Evolutionary conservation across 495 filamentous ascomycete genomes (phyloP), one percentile per base, ranked within the genome.

Genomic region (Podospora appendiculata): DNA sequence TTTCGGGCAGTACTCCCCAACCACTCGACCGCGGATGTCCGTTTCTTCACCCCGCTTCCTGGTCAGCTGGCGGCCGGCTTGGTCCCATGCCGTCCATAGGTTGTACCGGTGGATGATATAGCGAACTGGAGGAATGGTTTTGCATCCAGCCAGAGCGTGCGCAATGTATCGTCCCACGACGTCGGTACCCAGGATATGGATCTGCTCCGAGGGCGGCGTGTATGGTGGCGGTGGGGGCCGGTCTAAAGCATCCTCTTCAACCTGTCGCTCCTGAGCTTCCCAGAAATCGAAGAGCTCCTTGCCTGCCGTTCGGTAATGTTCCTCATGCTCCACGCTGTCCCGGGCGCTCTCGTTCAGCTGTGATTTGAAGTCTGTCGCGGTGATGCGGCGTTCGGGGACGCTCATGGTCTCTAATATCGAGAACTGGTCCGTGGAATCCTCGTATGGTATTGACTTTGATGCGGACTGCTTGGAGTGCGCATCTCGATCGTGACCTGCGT

Each of bases 141-240:
- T 53, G 48, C 40, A 55, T 51, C 65, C 61, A 9, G 73, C 68
- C 10, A 85, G 53, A 6, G 70, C 59, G 46, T 82, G 73, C 3
- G 76, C 68, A 45, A 83, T 59, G 41, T 78, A 74, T 47, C 67
- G 71, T 13, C 80, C 81, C 3, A 71, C 56, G 19, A 64, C 55
- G 19, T 74, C 71, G 39, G 69, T 61, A 1, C 82, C 82, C 48
- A 84, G 57, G 14, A 85, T 67, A 52, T 82, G 65, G 4, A 85
- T 70, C 40, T 67, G 62, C 8, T 73, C 64, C 1, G 70, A 64
- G 4, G 57, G 49, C 11, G 18, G 13, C 2, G 52, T 41, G 41
- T 19, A 13, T 44, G 13, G 18, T 18, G 17, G 41, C 9, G 41
- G 41, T 44, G 12, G 41, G 12, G 10, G 41, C 16, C 18, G 41